phyloP scores from a whole-genome alignment of 2,329 filamentous ascomycete genomes.

The Trichophyton benhamiae region DNA sequence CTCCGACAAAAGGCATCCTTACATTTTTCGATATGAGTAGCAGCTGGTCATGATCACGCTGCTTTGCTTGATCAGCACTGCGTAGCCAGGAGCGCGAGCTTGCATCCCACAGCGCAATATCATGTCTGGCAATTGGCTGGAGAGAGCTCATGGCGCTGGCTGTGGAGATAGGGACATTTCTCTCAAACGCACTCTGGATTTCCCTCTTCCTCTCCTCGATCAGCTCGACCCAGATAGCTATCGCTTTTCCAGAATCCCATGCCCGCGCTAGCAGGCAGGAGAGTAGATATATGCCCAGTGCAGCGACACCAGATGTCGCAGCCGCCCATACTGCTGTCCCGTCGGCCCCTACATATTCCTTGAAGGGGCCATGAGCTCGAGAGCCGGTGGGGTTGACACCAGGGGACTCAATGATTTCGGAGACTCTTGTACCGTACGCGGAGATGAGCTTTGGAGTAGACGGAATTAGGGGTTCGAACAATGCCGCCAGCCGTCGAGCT shows the following conservation, averaged over 20 bases:
- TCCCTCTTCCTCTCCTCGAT: conserved; percentile 9
- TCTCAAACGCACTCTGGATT: neutral
- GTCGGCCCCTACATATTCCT: conserved; percentile 13
- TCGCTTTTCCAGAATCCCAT: conserved; percentile 19
- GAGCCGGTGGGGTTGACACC: neutral
- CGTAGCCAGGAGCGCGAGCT: conserved; percentile 29
- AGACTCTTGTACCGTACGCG: conserved; percentile 26
- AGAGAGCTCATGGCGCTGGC: neutral
- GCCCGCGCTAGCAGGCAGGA: conserved; percentile 24
- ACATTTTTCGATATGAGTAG: conserved; percentile 23
- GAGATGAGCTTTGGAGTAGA: conserved; percentile 21
- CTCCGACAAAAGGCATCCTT: conserved; percentile 5
- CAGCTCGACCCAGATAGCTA: conserved; percentile 24
- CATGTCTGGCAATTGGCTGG: conserved; percentile 15
- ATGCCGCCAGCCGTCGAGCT: conserved; percentile 28
- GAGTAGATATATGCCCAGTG: conserved; percentile 24
- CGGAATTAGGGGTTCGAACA: conserved; percentile 28
- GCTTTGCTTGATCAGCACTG: conserved; percentile 21
- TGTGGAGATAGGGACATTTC: neutral
- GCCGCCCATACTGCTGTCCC: conserved; percentile 16
- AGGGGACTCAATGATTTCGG: conserved; percentile 17
- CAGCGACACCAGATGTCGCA: conserved; percentile 18
- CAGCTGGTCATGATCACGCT: conserved; percentile 18
- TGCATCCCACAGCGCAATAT: conserved; percentile 29
- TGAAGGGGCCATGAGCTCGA: conserved; percentile 2